phyloP scores from a whole-genome alignment of 495 filamentous ascomycete genomes.

The Penicillium bovifimosum region DNA sequence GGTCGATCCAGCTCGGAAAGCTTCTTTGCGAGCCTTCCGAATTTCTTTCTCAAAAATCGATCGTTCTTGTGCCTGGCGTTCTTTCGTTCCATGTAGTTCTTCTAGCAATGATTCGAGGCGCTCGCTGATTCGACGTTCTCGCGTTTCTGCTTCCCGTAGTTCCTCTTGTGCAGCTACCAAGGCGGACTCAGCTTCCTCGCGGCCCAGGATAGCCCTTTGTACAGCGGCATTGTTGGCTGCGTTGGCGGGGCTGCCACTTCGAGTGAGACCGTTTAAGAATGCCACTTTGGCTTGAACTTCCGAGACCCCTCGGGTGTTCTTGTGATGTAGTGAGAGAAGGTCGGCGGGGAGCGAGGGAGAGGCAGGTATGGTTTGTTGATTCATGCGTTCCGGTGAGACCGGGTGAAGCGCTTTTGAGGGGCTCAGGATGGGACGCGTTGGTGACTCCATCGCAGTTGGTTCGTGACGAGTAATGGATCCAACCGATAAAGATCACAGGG shows the following conservation, averaged over 20 bases:
- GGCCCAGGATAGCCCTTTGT: slow-evolving; percentile 72
- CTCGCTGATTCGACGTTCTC: slow-evolving; percentile 70
- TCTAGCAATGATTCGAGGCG: slow-evolving; percentile 75
- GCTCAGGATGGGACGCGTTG: slow-evolving; percentile 39
- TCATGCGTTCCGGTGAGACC: slow-evolving; percentile 75
- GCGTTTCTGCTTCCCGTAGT: slow-evolving; percentile 64
- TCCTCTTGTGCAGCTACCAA: slow-evolving; percentile 54
- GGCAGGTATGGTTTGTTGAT: slow-evolving; percentile 55
- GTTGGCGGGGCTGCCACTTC: slow-evolving; percentile 56
- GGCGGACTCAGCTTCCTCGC: slow-evolving; percentile 67
- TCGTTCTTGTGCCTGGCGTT: slow-evolving; percentile 67
- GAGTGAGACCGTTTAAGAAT: slow-evolving; percentile 68
- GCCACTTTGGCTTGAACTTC: slow-evolving; percentile 86
- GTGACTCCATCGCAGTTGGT: slow-evolving; percentile 36
- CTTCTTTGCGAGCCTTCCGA: slow-evolving; percentile 72
- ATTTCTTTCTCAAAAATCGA: slow-evolving; percentile 81
- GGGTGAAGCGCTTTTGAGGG: slow-evolving; percentile 62
- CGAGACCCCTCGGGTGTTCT: slow-evolving; percentile 45
- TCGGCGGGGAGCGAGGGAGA: slow-evolving; percentile 51
- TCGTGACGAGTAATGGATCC: slow-evolving; percentile 9
- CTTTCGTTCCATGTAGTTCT: slow-evolving; percentile 67
- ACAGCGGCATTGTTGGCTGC: slow-evolving; percentile 60
- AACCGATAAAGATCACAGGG: slow-evolving; percentile 11
- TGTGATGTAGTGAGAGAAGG: slow-evolving; percentile 33
- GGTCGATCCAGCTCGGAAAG: slow-evolving; percentile 72